Evolutionary conservation across 352 stramenopile species (phyloP).

Genomic region (Pythium sp.): DNA sequence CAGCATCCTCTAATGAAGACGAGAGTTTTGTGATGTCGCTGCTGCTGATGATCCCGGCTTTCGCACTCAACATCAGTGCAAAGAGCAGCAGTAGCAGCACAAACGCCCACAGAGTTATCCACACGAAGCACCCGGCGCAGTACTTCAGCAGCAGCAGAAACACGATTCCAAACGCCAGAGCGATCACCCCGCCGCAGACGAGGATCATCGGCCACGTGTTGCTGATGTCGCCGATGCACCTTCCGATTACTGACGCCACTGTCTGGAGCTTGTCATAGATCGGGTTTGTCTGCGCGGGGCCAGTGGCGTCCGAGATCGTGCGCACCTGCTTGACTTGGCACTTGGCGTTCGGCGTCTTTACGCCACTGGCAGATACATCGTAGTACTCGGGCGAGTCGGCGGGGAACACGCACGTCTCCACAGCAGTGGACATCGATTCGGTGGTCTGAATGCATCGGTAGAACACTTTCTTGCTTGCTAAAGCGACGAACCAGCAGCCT

Average conservation of each 20-base stretch:
- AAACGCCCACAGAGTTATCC: conserved; percentile 64
- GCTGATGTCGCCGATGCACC: conserved; percentile 69
- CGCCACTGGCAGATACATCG: conserved; percentile 36
- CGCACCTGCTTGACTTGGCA: conserved; percentile 74
- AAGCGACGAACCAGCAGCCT: conserved; percentile 66
- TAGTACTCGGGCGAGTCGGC: conserved; percentile 70
- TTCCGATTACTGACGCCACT: conserved; percentile 37
- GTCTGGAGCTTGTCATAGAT: conserved; percentile 73
- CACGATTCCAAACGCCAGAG: conserved; percentile 55
- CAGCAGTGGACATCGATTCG: conserved; percentile 49
- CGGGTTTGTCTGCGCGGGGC: conserved; percentile 63
- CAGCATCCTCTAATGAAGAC: conserved; percentile 34
- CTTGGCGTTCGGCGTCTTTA: conserved; percentile 52
- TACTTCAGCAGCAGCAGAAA: conserved; percentile 74
- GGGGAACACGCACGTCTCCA: conserved; percentile 71
- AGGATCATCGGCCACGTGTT: conserved; percentile 58
- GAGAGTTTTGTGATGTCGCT: conserved; percentile 41
- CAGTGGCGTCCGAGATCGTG: conserved; percentile 48
- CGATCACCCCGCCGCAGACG: conserved; percentile 38
- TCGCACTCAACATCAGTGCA: conserved; percentile 70
- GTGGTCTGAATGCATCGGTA: conserved; percentile 81
- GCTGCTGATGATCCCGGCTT: conserved; percentile 64
- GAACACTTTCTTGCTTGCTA: conserved; percentile 62
- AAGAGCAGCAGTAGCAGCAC: conserved; percentile 67
- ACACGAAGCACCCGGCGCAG: conserved; percentile 73